A percentile compares a stretch with the other conserved stretches of the same genome.
Evolutionary conservation across 495 filamentous ascomycete genomes (phyloP).

Genomic region (Penicillium coffeae): DNA sequence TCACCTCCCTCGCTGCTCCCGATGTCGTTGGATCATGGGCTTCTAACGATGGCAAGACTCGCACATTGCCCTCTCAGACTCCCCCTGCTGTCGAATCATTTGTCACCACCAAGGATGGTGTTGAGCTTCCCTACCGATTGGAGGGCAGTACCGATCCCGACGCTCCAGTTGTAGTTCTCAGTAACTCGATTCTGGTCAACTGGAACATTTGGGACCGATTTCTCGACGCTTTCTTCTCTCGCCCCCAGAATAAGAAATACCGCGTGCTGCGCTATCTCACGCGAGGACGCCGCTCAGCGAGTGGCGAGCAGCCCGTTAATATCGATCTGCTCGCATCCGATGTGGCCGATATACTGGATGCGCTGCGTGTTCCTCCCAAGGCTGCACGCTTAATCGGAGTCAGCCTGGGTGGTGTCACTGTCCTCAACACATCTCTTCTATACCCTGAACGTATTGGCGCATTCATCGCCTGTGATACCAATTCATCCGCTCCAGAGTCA

Average conservation of each 20-base stretch:
- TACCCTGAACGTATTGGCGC: slow-evolving; percentile 54
- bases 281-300: slow-evolving; percentile 53
- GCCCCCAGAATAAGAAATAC: slow-evolving; percentile 55
- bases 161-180: slow-evolving; percentile 66
- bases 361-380: slow-evolving; percentile 53
- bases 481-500: slow-evolving; percentile 58
- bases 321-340: slow-evolving; percentile 66
- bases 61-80: slow-evolving; percentile 48
- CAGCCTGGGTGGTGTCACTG: slow-evolving; percentile 71
- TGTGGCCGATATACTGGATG: slow-evolving; percentile 53
- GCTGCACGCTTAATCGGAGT: slow-evolving; percentile 66
- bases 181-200: slow-evolving; percentile 70
- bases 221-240: slow-evolving; percentile 55
- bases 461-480: slow-evolving; percentile 77
- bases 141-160: slow-evolving; percentile 62
- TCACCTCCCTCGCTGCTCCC: slow-evolving; percentile 41
- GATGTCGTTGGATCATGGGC: slow-evolving; percentile 39
- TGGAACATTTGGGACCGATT: slow-evolving; percentile 76
- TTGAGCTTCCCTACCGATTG: slow-evolving; percentile 65
- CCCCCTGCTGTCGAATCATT: slow-evolving; percentile 58
- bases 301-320: slow-evolving; percentile 46
- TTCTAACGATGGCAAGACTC: slow-evolving; percentile 52
- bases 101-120: slow-evolving; percentile 63
- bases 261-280: slow-evolving; percentile 69
- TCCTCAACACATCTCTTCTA: slow-evolving; percentile 63